These are phyloP conservation scores for Cercospora zeina DNA, from an alignment of 2,329 filamentous ascomycete species.

Conservation along the genomic window DNA sequence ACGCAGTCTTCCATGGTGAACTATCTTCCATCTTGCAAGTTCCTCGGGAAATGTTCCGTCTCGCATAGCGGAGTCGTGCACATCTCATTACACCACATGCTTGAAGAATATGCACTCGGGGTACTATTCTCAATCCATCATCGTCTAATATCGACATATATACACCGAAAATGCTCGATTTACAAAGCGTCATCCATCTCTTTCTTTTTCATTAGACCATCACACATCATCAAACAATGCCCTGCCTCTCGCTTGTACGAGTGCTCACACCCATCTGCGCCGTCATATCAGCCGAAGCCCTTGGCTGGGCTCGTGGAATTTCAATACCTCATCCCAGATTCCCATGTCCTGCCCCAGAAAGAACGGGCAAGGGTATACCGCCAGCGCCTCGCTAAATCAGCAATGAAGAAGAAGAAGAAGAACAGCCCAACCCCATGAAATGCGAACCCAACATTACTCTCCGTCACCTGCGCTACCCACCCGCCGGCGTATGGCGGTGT, in stretches of 20 bases:
- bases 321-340: not conserved
- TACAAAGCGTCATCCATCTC: not conserved
- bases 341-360: not conserved
- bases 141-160: slow-evolving; percentile 5
- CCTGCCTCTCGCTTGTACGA: not conserved
- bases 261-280: not conserved
- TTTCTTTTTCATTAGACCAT: not conserved
- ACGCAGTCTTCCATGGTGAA: too few relatives aligned
- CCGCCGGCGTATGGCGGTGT: not conserved
- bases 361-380: slow-evolving; percentile 5
- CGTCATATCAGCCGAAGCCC: not conserved
- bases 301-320: not conserved
- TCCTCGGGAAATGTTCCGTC: too few relatives aligned
- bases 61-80: too few relatives aligned
- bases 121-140: too few relatives aligned
- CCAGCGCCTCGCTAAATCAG: slow-evolving; percentile 23
- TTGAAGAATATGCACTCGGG: too few relatives aligned
- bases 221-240: not conserved
- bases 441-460: not conserved
- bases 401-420: slow-evolving; percentile 3
- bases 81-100: too few relatives aligned
- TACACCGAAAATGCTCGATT: not conserved
- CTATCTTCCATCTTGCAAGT: too few relatives aligned
- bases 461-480: not conserved
- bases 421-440: not conserved